These are phyloP conservation scores for Odontarrhena argentea DNA, from an alignment of 345 rosid species.

Conservation along the genomic window DNA sequence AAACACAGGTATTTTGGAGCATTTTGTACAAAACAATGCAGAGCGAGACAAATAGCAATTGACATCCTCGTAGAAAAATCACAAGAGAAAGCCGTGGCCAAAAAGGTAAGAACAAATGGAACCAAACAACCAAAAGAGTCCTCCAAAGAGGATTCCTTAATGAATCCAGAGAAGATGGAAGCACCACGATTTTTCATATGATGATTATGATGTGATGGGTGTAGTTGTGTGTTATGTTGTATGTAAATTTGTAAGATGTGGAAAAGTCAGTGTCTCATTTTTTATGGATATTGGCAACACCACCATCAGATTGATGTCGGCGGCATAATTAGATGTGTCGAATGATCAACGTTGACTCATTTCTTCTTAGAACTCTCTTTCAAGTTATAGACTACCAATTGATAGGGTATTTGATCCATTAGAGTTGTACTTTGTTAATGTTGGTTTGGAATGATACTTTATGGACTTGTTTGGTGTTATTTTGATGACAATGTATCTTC, in stretches of 20 bases:
- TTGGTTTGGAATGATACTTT: too few species aligned
- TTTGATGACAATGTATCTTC: too few species aligned
- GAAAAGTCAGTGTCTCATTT: background rate
- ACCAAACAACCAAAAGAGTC: background rate
- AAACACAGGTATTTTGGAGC: conserved; percentile 28
- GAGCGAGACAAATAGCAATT: conserved; percentile 22
- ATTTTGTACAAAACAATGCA: conserved; percentile 24
- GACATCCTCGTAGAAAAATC: background rate
- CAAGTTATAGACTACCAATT: too few species aligned
- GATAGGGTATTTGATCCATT: too few species aligned
- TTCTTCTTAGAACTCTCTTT: background rate
- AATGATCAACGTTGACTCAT: background rate
- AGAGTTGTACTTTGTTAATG: too few species aligned
- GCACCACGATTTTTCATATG: conserved; percentile 17
- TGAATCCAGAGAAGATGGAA: background rate
- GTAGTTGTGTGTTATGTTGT: background rate
- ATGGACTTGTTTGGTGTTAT: too few species aligned
- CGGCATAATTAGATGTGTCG: conserved; percentile 1
- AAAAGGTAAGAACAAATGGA: conserved; percentile 12
- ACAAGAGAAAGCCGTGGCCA: background rate
- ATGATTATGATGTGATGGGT: background rate
- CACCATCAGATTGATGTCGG: too few species aligned
- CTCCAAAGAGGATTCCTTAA: background rate
- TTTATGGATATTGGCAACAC: background rate
- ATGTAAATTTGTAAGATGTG: background rate